Evolutionary conservation across 352 stramenopile genomes (phyloP).

Genomic region (Phytopythium boreale): DNA sequence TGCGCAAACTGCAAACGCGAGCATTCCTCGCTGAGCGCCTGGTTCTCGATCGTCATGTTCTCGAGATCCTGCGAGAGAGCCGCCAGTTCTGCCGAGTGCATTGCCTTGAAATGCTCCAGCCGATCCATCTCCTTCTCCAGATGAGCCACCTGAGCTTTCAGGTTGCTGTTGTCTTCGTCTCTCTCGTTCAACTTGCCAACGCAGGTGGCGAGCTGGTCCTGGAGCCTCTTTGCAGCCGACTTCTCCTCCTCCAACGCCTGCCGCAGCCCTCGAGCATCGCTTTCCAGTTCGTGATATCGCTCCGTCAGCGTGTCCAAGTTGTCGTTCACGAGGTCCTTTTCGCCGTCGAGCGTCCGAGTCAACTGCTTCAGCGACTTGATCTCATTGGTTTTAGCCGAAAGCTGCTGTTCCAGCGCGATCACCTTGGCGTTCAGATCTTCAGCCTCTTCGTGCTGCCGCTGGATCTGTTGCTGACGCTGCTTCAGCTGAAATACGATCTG

Average conservation of each 20-base stretch:
- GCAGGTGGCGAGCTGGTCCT: slow-evolving; percentile 54
- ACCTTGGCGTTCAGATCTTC: slow-evolving; percentile 55
- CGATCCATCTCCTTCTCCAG: slow-evolving; percentile 55
- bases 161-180: slow-evolving; percentile 41
- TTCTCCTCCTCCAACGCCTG: slow-evolving; percentile 31
- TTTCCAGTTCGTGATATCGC: slow-evolving; percentile 56
- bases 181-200: slow-evolving; percentile 56
- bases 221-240: slow-evolving; percentile 31
- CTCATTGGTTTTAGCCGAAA: slow-evolving; percentile 37
- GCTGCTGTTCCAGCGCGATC: slow-evolving; percentile 37
- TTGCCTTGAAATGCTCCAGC: slow-evolving; percentile 57
- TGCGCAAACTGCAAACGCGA: slow-evolving; percentile 52
- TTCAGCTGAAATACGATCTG: slow-evolving; percentile 78
- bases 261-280: slow-evolving; percentile 43
- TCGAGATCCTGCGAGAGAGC: slow-evolving; percentile 77
- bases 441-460: slow-evolving; percentile 50
- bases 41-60: slow-evolving; percentile 88
- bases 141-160: slow-evolving; percentile 35
- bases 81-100: slow-evolving; percentile 58
- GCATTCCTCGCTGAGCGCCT: slow-evolving; percentile 81
- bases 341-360: slow-evolving; percentile 54
- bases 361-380: slow-evolving; percentile 67
- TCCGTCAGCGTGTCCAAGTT: slow-evolving; percentile 72
- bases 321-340: slow-evolving; percentile 73
- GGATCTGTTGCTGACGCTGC: slow-evolving; percentile 62